Evolutionary conservation across 768 basidiomycete species (phyloP).

Genomic region (Rhodosporidiobolus sp.): DNA sequence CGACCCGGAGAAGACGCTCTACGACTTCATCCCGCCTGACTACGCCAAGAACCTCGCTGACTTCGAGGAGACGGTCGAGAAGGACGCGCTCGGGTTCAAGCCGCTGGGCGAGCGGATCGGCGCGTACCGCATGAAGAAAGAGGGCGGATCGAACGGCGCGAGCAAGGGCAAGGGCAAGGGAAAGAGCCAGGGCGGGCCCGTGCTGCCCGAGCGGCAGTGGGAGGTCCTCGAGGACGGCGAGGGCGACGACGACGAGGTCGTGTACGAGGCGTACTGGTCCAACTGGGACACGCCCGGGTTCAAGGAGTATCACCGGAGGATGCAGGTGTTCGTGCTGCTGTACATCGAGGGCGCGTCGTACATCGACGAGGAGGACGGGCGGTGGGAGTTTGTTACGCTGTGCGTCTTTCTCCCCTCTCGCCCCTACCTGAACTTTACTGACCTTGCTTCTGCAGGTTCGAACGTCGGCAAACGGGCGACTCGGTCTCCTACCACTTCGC

Average conservation of each 20-base stretch:
- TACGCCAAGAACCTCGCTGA: conserved; percentile 65
- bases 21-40: conserved; percentile 71
- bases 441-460: conserved; percentile 59
- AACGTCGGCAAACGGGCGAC: conserved; percentile 67
- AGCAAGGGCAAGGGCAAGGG: conserved; percentile 59
- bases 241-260: conserved; percentile 59
- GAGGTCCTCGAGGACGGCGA: conserved; percentile 18
- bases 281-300: conserved; percentile 85
- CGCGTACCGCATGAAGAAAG: conserved; percentile 66
- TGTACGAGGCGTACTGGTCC: conserved; percentile 86
- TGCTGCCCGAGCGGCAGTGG: conserved; percentile 30
- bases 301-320: conserved; percentile 79
- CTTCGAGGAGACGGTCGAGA: conserved; percentile 69
- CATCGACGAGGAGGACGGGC: conserved; percentile 86
- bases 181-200: conserved; percentile 44
- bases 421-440: neutral
- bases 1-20: conserved; percentile 75
- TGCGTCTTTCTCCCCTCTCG: conserved; percentile 52
- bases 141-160: conserved; percentile 11
- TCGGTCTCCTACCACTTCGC: conserved; percentile 77
- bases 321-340: conserved; percentile 90
- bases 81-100: conserved; percentile 71
- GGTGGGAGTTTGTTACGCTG: conserved; percentile 89
- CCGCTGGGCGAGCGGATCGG: conserved; percentile 73
- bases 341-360: conserved; percentile 96